phyloP scores from a whole-genome alignment of 306 rosid species.

The Psophocarpus tetragonolobus region DNA sequence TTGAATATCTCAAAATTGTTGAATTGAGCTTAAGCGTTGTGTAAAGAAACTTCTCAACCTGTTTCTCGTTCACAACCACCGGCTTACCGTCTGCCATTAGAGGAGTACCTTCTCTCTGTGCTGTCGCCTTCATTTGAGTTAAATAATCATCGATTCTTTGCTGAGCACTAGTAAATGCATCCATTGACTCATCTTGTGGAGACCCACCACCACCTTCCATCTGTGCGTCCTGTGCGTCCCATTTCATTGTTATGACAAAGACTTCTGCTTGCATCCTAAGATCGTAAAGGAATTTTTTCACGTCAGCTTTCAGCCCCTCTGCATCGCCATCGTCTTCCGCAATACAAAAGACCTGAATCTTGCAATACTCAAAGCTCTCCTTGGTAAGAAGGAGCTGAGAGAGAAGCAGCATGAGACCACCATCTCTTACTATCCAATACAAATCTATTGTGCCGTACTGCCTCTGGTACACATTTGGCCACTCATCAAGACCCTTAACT shows the following conservation, averaged over 20 bases:
- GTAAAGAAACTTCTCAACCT: slow-evolving; percentile 89
- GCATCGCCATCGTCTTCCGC: slow-evolving; percentile 97
- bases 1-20: slow-evolving; percentile 81
- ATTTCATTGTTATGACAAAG: slow-evolving; percentile 81
- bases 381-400: slow-evolving; percentile 97
- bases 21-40: slow-evolving; percentile 90
- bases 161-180: slow-evolving; percentile 69
- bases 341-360: slow-evolving; percentile 97
- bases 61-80: slow-evolving; percentile 79
- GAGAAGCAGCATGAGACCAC: slow-evolving; percentile 98
- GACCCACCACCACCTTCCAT: slow-evolving; percentile 58
- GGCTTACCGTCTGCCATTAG: slow-evolving; percentile 89
- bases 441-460: slow-evolving; percentile 96
- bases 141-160: slow-evolving; percentile 68
- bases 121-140: slow-evolving; percentile 56
- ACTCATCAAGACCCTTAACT: slow-evolving; percentile 95
- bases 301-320: slow-evolving; percentile 90
- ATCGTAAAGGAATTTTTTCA: slow-evolving; percentile 92
- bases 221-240: slow-evolving; percentile 75
- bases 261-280: slow-evolving; percentile 99
- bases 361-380: slow-evolving; percentile 91
- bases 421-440: slow-evolving; percentile 99
- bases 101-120: slow-evolving; percentile 63
- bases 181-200: slow-evolving; percentile 79
- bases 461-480: slow-evolving; percentile 97